Base-by-base conservation (phyloP, 768 basidiomycete species). In the Basidioascus undulatus region DNA sequence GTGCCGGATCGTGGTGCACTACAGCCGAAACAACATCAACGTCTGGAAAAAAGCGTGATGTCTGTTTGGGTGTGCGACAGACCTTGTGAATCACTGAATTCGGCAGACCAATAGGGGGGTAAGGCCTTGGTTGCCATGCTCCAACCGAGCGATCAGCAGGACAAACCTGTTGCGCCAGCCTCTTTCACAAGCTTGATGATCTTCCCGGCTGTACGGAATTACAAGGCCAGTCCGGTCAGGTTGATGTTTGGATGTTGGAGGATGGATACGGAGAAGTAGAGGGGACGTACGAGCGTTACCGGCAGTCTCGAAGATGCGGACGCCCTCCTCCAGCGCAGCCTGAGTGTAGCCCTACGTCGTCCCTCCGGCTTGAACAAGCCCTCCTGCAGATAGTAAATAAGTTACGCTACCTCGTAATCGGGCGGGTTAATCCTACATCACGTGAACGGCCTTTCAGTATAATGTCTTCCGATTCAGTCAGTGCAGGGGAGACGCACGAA, bases 241-340 rank as follows among this genome's bases (percentile, higher is more conserved):
- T 16, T 12, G 35, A 31, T 40, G 3, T 27, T 36, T n/a, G 9
- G 16, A 18, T 21, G 13, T 15, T 40, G 4, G 11, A 40, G 39
- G 9, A 19, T 15, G 30, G 12, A 36, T 15, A n/a, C 32, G 18
- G 27, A 41, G 33, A 33, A 41, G 26, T 13, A 52, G 35, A 26
- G 34, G 24, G 25, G 11, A 24, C 76, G 48, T 51, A 82, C 81
- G 80, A 50, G 76, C 84, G 51, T 79, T 81, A 6, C 84, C 87
- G 2, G 86, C 86, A 0, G 86, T 92, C 63, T 92, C 86, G 52
- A 86, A 81, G 32, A 89, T 74, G 51, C 57, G 65, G n/a, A 89
- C 68, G 6, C 81, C 81, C 54, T 87, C 84, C 46, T 79, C 80
- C 35, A 84, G 70, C 8, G 83, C 76, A 7, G 65, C 81, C 27